These are phyloP conservation scores for Chrysosporium keratinophilum DNA, from an alignment of 2,329 filamentous ascomycete genomes.

Conservation along the genomic window DNA sequence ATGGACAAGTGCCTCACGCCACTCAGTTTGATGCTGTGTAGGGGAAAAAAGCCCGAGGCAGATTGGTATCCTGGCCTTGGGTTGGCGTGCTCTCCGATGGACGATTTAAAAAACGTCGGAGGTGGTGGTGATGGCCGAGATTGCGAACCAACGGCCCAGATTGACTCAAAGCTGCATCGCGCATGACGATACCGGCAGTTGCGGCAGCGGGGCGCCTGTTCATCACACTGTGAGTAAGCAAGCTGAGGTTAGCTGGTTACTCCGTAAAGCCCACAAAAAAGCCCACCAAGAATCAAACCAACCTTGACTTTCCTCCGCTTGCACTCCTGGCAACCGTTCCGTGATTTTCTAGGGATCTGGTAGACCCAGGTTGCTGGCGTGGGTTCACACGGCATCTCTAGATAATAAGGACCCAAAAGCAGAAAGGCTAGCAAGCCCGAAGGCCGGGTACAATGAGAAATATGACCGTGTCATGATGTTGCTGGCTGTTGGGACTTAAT, in stretches of 20 bases:
- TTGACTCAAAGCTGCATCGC: constrained; percentile 12
- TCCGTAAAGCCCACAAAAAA: no score
- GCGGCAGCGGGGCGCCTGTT: constrained; percentile 16
- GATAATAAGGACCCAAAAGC: background rate
- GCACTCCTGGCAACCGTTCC: constrained; percentile 17
- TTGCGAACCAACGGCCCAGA: background rate
- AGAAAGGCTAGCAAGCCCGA: no score
- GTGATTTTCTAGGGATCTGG: constrained; percentile 10
- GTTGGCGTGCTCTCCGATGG: background rate
- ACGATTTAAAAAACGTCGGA: background rate
- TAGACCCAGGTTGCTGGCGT: background rate
- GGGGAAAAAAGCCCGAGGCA: background rate
- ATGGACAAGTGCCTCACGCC: background rate
- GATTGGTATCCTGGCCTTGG: background rate
- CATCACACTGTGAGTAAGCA: constrained; percentile 12
- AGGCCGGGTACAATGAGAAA: no score
- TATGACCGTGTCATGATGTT: no score
- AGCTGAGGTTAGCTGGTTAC: background rate
- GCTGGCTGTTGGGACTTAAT: no score
- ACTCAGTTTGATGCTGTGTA: background rate
- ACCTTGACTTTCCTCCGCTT: constrained; percentile 17
- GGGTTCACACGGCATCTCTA: background rate
- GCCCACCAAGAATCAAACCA: background rate
- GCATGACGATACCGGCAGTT: constrained; percentile 14
- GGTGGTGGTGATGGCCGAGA: background rate